Conservation (phyloP, 257 asterid genomes). For the Striga asiatica region DNA sequence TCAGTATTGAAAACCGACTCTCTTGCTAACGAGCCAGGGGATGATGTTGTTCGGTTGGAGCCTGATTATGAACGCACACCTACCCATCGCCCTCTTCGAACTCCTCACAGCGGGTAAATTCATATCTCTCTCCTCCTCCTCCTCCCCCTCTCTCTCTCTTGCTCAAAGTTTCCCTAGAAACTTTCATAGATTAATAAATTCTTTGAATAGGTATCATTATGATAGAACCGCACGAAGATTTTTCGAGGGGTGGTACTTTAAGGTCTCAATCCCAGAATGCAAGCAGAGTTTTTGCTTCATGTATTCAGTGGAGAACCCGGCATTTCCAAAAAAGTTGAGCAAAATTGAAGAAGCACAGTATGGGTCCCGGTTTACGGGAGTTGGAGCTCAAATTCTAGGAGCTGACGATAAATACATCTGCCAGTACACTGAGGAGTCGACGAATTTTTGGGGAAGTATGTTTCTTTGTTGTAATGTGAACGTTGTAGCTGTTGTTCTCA, state of each 20-base stretch:
- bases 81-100: constrained; percentile 62
- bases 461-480: constrained; percentile 1
- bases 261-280: constrained; percentile 89
- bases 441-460: constrained; percentile 90
- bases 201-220: constrained; percentile 63
- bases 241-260: constrained; percentile 98
- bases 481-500: neutral
- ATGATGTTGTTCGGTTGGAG: constrained; percentile 15
- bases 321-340: constrained; percentile 54
- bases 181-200: no score
- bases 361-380: constrained; percentile 82
- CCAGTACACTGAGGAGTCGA: constrained; percentile 63
- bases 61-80: constrained; percentile 68
- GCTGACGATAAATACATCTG: constrained; percentile 93
- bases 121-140: no score
- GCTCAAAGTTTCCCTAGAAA: no score
- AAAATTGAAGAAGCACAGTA: constrained; percentile 46
- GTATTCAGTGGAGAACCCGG: constrained; percentile 85
- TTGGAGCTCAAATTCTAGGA: constrained; percentile 96
- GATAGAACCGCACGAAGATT: constrained; percentile 79
- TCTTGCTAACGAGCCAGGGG: neutral
- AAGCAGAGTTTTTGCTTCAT: constrained; percentile 97
- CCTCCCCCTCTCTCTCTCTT: no score
- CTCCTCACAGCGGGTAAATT: constrained; percentile 94
- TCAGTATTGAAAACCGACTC: constrained; percentile 21